Conservation (phyloP, 2,329 filamentous ascomycete species). For the Ambrosiella beaveri region DNA sequence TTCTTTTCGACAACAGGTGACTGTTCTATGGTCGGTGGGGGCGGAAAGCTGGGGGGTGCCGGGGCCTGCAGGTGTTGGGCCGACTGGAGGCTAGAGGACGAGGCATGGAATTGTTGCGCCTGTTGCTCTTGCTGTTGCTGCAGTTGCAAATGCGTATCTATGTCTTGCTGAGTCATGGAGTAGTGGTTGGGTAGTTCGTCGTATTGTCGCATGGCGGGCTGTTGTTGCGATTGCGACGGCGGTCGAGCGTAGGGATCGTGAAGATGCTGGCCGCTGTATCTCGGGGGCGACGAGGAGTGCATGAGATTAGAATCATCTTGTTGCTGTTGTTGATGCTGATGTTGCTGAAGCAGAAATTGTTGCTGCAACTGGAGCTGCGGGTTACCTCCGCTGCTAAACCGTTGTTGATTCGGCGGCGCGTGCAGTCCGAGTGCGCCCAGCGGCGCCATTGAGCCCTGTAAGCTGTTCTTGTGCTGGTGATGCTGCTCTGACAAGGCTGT, state of each 20-base stretch:
- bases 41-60: background rate
- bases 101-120: constrained; percentile 12
- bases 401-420: constrained; percentile 15
- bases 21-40: background rate
- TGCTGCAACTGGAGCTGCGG: constrained; percentile 14
- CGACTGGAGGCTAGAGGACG: background rate
- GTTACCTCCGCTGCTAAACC: constrained; percentile 1
- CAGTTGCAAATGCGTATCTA: background rate
- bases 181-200: background rate
- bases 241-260: constrained; percentile 12
- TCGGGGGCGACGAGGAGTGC: constrained; percentile 16
- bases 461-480: constrained; percentile 16
- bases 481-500: constrained; percentile 12
- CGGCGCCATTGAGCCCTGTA: constrained; percentile 12
- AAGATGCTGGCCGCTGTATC: constrained; percentile 17
- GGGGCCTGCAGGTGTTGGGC: background rate
- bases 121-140: constrained; percentile 20
- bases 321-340: constrained; percentile 16
- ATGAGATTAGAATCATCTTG: constrained; percentile 12
- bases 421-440: background rate
- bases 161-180: too few relatives aligned
- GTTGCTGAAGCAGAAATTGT: constrained; percentile 16
- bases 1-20: constrained; percentile 5
- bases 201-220: background rate
- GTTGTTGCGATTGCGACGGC: constrained; percentile 1